Evolutionary conservation across 2,329 filamentous ascomycete genomes (phyloP).

Genomic region (Fusarium setosum): DNA sequence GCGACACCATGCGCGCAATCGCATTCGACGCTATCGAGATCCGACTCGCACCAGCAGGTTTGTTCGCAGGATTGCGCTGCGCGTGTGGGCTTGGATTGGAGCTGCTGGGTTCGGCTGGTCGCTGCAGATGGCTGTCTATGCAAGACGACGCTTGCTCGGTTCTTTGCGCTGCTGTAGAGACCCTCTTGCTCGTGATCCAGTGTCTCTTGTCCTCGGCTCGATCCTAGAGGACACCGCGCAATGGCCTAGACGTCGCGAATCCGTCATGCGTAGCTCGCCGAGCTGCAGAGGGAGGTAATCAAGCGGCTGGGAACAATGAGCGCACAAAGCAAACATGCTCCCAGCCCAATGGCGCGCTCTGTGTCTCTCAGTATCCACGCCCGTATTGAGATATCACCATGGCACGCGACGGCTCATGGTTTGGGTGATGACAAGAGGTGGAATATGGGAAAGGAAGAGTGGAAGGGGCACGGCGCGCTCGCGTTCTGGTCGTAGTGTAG

Average conservation of each 20-base stretch:
- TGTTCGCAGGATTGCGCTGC: slow-evolving; percentile 13
- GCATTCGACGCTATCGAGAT: slow-evolving; percentile 3
- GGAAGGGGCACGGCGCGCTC: slow-evolving; percentile 2
- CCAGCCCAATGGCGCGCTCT: slow-evolving; percentile 37
- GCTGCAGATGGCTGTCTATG: not conserved
- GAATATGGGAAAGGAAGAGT: slow-evolving; percentile 2
- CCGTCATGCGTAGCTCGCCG: slow-evolving; percentile 25
- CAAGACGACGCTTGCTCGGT: not conserved
- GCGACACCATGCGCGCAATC: slow-evolving; percentile 16
- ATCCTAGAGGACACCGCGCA: slow-evolving; percentile 12
- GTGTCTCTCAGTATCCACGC: slow-evolving; percentile 19
- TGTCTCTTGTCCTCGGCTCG: slow-evolving; percentile 7
- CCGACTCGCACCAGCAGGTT: not conserved
- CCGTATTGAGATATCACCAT: slow-evolving; percentile 30
- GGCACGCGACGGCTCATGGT: slow-evolving; percentile 4
- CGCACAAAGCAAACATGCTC: slow-evolving; percentile 35
- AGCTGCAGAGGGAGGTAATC: slow-evolving; percentile 18
- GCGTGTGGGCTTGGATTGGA: slow-evolving; percentile 1
- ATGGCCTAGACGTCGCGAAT: slow-evolving; percentile 25
- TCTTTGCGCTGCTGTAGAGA: not conserved
- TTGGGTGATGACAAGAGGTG: not conserved
- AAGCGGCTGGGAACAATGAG: slow-evolving; percentile 34
- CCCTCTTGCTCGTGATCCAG: slow-evolving; percentile 15
- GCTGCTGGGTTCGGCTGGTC: not conserved
- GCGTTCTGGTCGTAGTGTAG: slow-evolving; percentile 7